Percentiles rank a stretch among this genome's conserved stretches.
These are phyloP conservation scores for Cladosporium sp. DNA, from an alignment of 2,329 filamentous ascomycete species.

Conservation along the genomic window DNA sequence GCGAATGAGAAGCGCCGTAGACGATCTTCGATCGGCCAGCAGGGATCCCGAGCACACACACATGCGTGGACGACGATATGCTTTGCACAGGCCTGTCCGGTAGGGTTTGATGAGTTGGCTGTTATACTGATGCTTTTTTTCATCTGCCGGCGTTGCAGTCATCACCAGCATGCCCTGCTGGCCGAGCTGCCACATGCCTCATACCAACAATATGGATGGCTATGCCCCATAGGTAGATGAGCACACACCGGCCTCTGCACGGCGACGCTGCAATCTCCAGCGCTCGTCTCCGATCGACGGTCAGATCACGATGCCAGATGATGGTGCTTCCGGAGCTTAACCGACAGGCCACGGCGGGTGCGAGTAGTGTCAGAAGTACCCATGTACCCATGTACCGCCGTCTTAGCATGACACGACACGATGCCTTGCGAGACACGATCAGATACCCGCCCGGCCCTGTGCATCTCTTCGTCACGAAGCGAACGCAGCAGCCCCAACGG, in stretches of 20 bases:
- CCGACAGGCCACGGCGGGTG: not conserved
- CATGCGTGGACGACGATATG: not conserved
- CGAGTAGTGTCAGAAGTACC: not conserved
- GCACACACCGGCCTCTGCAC: not conserved
- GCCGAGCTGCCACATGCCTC: too few species aligned
- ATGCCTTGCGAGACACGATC: not conserved
- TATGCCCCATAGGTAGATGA: too few species aligned
- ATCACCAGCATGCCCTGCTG: too few species aligned
- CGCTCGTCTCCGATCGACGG: not conserved
- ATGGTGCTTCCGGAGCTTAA: not conserved
- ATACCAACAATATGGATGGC: too few species aligned
- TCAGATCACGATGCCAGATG: not conserved
- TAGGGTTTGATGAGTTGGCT: too few species aligned
- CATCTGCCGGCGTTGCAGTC: not conserved
- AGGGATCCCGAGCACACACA: not conserved
- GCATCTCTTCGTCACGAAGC: not conserved
- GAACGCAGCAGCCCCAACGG: not conserved
- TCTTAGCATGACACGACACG: not conserved
- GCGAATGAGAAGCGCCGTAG: constrained; percentile 10
- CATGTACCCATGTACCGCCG: not conserved
- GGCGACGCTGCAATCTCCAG: not conserved
- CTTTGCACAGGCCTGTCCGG: not conserved
- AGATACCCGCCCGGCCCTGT: not conserved
- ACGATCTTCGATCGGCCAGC: constrained; percentile 10
- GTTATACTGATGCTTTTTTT: too few species aligned